Conservation (phyloP, 2,329 filamentous ascomycete species). For the Hypoxylon sp. region DNA sequence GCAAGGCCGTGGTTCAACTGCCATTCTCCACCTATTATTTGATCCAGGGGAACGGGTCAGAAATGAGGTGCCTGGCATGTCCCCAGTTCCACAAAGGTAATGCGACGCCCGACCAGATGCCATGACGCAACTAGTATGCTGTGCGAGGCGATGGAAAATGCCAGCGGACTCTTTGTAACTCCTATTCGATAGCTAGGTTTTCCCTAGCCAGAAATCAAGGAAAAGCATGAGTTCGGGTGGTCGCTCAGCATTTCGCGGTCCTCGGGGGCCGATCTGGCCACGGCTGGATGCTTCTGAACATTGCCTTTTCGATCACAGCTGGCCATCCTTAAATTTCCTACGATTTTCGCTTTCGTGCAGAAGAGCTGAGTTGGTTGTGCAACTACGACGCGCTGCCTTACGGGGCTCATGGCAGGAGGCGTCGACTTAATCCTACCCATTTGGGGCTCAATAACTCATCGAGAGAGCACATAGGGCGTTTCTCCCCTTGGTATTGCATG, state of each 20-base stretch:
- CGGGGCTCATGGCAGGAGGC: conserved; percentile 25
- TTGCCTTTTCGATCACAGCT: conserved; percentile 38
- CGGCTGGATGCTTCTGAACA: conserved; percentile 41
- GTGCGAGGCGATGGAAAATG: conserved; percentile 32
- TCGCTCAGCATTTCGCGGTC: conserved; percentile 39
- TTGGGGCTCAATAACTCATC: conserved; percentile 7
- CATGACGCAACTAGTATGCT: conserved; percentile 33
- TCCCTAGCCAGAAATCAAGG: conserved; percentile 24
- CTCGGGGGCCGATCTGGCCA: conserved; percentile 40
- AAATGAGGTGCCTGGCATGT: conserved; percentile 22
- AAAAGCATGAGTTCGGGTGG: conserved; percentile 26
- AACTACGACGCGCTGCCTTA: conserved; percentile 32
- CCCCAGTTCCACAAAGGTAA: conserved; percentile 27
- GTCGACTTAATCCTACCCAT: conserved; percentile 20
- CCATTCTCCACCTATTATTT: conserved; percentile 14
- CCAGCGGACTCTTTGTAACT: conserved; percentile 3
- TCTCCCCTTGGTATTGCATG: background rate
- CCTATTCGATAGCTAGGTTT: conserved; percentile 7
- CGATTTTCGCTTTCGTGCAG: conserved; percentile 39
- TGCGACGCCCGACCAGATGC: conserved; percentile 21
- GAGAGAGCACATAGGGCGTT: conserved; percentile 1
- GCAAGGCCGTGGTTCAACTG: background rate
- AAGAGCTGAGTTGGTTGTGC: conserved; percentile 29
- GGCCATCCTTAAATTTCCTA: conserved; percentile 39
- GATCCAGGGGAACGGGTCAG: conserved; percentile 26